Base-by-base conservation (phyloP, 148 eudicot species). In the Chenopodium suecicum region DNA sequence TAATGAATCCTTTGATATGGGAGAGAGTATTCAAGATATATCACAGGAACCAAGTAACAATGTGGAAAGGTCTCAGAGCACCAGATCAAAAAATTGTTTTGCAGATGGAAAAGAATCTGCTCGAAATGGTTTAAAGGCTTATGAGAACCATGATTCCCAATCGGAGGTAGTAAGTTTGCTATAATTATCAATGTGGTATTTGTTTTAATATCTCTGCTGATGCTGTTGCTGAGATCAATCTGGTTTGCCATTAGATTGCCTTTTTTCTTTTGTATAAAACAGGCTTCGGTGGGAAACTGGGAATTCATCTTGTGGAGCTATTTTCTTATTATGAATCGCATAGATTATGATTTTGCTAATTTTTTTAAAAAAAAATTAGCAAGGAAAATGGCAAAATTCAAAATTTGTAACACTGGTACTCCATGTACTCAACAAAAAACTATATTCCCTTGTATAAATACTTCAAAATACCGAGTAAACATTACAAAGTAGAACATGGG, bases 131-230 rank as follows among this genome's bases (percentile, higher is more conserved):
- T 86, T 90, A 68, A 81, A 83, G 71, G 79, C 83, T 84, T 89
- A 86, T 70, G 91, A 88, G 48, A 88, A 83, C 82, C 78, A 78
- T 77, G 91, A 91, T 82, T 34, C 68, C 82, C 76, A 70, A 41
- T 62, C 85, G 46, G 88, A 91, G 83, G 95, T 92, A 88, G 99
- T 96, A 91, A 86, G 97, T 89, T 52, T 82, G 69, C 54, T 65
- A 32, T 58, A 50, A n/a, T 56, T 44, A 58, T 70, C 19, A 46
- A 78, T 47, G 48, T n/a, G 23, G 31, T 70, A 37, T 31, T 14
- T 44, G 23, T 56, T 27, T 44, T 34, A 64, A 41, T 27, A 56
- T 41, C 65, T 50, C 1, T 74, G 19, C 66, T 68, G 50, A 14
- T 78, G 72, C 25, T 67, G n/a, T 4, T 50, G 34, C 58, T 74